Evolutionary conservation across 768 basidiomycete genomes (phyloP).

Genomic region (Boletellus ananas): DNA sequence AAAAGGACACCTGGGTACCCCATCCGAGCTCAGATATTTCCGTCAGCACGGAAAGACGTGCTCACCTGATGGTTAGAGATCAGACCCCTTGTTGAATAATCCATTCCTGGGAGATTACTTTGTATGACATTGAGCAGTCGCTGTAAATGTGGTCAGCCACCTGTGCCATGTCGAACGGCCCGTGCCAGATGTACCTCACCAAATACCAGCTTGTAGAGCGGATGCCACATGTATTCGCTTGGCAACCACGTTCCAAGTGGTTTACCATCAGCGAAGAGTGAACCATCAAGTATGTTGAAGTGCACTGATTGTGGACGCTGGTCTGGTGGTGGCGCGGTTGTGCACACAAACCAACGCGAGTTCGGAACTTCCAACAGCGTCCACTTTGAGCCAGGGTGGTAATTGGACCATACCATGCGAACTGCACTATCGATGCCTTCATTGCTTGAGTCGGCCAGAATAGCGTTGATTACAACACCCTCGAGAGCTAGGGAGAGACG

Average conservation of each 20-base stretch:
- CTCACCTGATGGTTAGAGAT: background rate
- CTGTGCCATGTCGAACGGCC: background rate
- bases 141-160: background rate
- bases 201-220: conserved; percentile 18
- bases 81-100: background rate
- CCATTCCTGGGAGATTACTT: background rate
- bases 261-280: conserved; percentile 22
- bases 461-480: conserved; percentile 5
- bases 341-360: conserved; percentile 29
- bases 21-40: background rate
- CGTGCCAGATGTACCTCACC: conserved; percentile 9
- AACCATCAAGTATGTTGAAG: conserved; percentile 36
- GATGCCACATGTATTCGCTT: conserved; percentile 1
- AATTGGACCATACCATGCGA: conserved; percentile 28
- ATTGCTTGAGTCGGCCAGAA: conserved; percentile 2
- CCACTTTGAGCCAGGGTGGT: conserved; percentile 27
- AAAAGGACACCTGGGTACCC: background rate
- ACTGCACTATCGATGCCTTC: conserved; percentile 32
- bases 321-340: conserved; percentile 14
- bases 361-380: conserved; percentile 11
- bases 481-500: conserved; percentile 33
- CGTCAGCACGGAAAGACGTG: too few species aligned
- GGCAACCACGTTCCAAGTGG: conserved; percentile 18
- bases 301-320: conserved; percentile 28
- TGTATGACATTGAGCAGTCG: background rate